Evolutionary conservation across 202 grass and related monocot genomes (phyloP), one percentile per base, ranked within the genome.

Genomic region (Saccharum hybrid): DNA sequence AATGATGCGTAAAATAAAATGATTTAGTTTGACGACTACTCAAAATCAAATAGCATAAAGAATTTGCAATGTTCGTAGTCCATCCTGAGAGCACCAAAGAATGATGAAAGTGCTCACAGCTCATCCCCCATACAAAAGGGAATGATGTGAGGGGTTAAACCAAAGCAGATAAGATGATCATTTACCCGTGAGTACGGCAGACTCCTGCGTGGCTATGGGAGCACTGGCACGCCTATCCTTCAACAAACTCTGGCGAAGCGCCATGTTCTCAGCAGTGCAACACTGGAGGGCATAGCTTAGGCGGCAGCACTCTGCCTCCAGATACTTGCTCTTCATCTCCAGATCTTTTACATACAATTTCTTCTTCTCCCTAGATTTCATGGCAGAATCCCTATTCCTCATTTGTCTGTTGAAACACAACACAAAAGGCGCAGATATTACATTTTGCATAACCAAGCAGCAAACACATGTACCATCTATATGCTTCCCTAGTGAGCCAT

Each of bases 161-260:
- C 4, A 52, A 72, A 11, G 39, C 42, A 63, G 5, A 71, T 64
- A 49, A 74, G 30, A 10, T 18, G 70, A 33, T 49, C 54, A 42
- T 86, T 92, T 88, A 97, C 94, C 96, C 75, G 36, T 88, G 93
- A 98, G 93, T 90, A 82, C 91, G 89, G 96, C 96, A 93, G 93
- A 95, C 92, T 98, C 96, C 93, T 93, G 96, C 86, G 51, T 88
- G 78, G 89, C 91, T 82, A 70, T 77, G 79, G 49, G 63, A 78
- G 77, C 91, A 95, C 71, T 80, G 48, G 83, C 28, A n/a, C 40
- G 56, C 89, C 87, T 91, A 83, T 87, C 88, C 76, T 90, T 88
- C 82, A 92, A 67, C 83, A 94, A 79, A 71, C 82, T 72, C 78
- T 90, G 89, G 74, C 74, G 91, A 66, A 98, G 93, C n/a, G 75